Evolutionary conservation across 257 asterid species (phyloP).

Genomic region (Scutellaria minor): DNA sequence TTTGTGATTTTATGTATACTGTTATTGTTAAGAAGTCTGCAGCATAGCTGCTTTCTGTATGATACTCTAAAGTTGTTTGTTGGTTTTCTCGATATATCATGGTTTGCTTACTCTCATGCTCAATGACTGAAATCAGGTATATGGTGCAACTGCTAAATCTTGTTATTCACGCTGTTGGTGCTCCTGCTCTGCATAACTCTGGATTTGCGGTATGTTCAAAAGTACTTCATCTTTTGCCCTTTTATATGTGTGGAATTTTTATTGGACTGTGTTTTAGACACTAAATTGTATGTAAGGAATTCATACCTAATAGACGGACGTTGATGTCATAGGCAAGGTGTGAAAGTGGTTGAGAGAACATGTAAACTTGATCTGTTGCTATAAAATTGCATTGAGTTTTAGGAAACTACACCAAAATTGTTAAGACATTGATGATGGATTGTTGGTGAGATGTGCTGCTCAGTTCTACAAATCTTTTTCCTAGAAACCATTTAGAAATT

Average conservation of each 20-base stretch:
- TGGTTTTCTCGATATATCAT: constrained; percentile 23
- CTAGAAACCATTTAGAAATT: background rate
- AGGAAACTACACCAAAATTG: constrained; percentile 13
- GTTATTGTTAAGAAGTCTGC: constrained; percentile 19
- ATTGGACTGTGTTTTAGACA: constrained; percentile 17
- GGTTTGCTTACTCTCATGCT: constrained; percentile 36
- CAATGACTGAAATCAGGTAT: constrained; percentile 57
- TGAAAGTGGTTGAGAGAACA: constrained; percentile 22
- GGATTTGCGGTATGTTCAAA: constrained; percentile 91
- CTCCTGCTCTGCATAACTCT: constrained; percentile 95
- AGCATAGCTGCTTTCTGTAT: constrained; percentile 8
- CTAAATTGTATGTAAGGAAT: background rate
- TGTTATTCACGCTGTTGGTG: constrained; percentile 68
- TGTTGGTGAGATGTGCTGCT: too few species aligned
- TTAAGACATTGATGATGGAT: background rate
- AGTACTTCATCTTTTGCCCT: constrained; percentile 15
- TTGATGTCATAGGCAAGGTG: constrained; percentile 5
- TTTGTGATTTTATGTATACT: constrained; percentile 16
- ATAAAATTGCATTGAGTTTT: constrained; percentile 17
- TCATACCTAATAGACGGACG: background rate
- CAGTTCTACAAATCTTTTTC: background rate
- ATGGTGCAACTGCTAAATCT: constrained; percentile 96
- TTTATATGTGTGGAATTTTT: constrained; percentile 12
- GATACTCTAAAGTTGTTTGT: constrained; percentile 6
- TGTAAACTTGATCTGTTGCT: constrained; percentile 21